Evolutionary conservation across 2,329 filamentous ascomycete species (phyloP), one percentile per base, ranked within the genome.

Genomic region (Escovopsis sp.): DNA sequence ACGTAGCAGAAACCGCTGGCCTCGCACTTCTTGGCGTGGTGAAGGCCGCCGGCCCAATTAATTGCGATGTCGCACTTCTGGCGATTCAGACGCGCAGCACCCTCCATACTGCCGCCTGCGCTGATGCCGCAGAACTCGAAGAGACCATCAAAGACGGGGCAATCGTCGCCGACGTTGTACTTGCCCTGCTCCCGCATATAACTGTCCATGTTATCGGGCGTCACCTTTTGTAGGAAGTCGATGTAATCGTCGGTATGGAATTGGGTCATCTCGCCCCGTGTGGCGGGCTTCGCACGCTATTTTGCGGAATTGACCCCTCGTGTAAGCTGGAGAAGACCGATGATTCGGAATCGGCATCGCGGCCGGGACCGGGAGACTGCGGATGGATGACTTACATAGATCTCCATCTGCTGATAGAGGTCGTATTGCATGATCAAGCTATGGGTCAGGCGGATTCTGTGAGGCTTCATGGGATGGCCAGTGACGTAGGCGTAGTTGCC

Each of bases 1-100:
- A 96, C 85, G 61, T 98, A 98, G 69, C 91, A 98, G 68, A 98
- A 98, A 33, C 91, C 91, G 53, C 82, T 89, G 46, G 91, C 91
- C 65, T 95, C 87, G 50, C 83, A 84, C 65, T 96, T 96, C 64
- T 96, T 95, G 36, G 91, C 91, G 61, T 98, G 91, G 62, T 98
- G 91, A 39, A 98, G 75, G 26, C 91, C 91, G 41, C 91, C 91
- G 37, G 88, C 91, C 91, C 91, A 98, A 63, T 96, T 96, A 61
- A 98, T 85, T 18, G 91, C 91, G 55, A 98, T 94, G 60, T 96
- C 86, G 58, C 87, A 91, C 63, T 95, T 91, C 49, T 85, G 76
- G 49, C 88, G 84, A 56, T 89, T 87, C 18, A 98, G 73, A 48
- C 91, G 84, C 32, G 85, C 83, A 3, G 91, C 89, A 12, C 89